Percentiles rank a stretch among this genome's conserved stretches.
Evolutionary conservation across 2,329 filamentous ascomycete species (phyloP).

Genomic region (Cladophialophora psammophila): DNA sequence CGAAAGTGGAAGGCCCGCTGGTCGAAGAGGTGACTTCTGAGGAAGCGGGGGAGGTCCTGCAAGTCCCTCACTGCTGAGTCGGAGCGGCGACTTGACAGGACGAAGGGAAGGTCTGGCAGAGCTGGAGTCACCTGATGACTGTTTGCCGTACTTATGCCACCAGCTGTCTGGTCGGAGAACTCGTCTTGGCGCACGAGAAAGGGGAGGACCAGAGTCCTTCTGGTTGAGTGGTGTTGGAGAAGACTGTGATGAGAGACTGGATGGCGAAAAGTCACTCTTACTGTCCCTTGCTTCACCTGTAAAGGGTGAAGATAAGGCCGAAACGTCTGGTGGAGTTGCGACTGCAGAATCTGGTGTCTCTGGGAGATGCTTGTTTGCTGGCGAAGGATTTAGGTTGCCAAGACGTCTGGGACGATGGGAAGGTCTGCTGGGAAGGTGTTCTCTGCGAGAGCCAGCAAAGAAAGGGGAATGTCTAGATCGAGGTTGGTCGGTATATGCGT

Average conservation of each 20-base stretch:
- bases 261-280: background rate
- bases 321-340: background rate
- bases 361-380: background rate
- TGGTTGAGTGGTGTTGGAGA: slow-evolving; percentile 5
- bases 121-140: background rate
- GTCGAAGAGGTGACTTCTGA: slow-evolving; percentile 25
- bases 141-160: slow-evolving; percentile 25
- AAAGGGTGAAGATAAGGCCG: slow-evolving; percentile 10
- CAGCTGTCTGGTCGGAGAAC: slow-evolving; percentile 26
- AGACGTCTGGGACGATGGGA: background rate
- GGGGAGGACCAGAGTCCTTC: slow-evolving; percentile 8
- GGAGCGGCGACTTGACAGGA: slow-evolving; percentile 22
- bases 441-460: slow-evolving; percentile 21
- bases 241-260: background rate
- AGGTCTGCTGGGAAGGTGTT: slow-evolving; percentile 3
- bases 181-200: slow-evolving; percentile 15
- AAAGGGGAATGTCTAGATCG: slow-evolving; percentile 22
- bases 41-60: slow-evolving; percentile 21
- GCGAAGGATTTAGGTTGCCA: background rate
- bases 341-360: slow-evolving; percentile 1
- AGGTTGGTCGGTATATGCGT: background rate
- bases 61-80: slow-evolving; percentile 2
- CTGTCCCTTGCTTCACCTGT: slow-evolving; percentile 1
- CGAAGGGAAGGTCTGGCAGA: slow-evolving; percentile 14
- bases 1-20: slow-evolving; percentile 1